Conservation (phyloP, 2,329 filamentous ascomycete species). For the Cercospora sp. region DNA sequence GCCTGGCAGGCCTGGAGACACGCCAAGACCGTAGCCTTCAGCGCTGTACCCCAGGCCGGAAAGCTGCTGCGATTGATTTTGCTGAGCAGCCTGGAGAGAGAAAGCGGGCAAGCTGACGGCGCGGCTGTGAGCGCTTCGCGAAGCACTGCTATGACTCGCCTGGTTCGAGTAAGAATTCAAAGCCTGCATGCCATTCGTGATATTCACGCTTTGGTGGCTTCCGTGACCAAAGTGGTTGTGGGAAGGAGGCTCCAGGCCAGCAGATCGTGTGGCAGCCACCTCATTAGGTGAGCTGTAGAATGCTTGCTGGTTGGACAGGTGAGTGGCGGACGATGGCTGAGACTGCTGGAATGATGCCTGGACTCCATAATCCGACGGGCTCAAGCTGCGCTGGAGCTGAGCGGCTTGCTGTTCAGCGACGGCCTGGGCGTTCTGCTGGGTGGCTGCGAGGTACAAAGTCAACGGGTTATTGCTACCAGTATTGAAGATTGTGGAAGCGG, state of each 20-base stretch:
- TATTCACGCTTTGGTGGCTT: slow-evolving; percentile 53
- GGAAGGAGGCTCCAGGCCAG: slow-evolving; percentile 36
- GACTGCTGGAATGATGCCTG: slow-evolving; percentile 35
- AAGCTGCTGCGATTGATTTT: slow-evolving; percentile 44
- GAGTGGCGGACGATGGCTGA: slow-evolving; percentile 48
- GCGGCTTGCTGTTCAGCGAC: slow-evolving; percentile 48
- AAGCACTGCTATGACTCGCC: slow-evolving; percentile 56
- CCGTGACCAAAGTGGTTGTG: slow-evolving; percentile 53
- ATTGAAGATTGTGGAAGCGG: slow-evolving; percentile 74
- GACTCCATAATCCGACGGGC: slow-evolving; percentile 61
- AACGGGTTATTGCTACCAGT: slow-evolving; percentile 79
- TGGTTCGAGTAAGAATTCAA: slow-evolving; percentile 25
- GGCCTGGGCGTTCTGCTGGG: slow-evolving; percentile 66
- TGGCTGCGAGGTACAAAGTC: slow-evolving; percentile 75
- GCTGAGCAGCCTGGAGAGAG: slow-evolving; percentile 52
- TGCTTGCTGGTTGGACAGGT: slow-evolving; percentile 69
- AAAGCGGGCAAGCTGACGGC: slow-evolving; percentile 84
- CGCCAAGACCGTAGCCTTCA: slow-evolving; percentile 59
- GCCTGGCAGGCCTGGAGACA: slow-evolving; percentile 60
- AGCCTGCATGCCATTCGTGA: slow-evolving; percentile 37
- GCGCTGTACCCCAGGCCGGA: slow-evolving; percentile 58
- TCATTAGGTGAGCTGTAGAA: slow-evolving; percentile 71
- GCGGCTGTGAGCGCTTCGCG: slow-evolving; percentile 59
- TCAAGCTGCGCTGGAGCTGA: slow-evolving; percentile 33
- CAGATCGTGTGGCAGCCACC: slow-evolving; percentile 46